phyloP scores from a whole-genome alignment of 495 filamentous ascomycete genomes.

The Diplogelasinospora grovesii region DNA sequence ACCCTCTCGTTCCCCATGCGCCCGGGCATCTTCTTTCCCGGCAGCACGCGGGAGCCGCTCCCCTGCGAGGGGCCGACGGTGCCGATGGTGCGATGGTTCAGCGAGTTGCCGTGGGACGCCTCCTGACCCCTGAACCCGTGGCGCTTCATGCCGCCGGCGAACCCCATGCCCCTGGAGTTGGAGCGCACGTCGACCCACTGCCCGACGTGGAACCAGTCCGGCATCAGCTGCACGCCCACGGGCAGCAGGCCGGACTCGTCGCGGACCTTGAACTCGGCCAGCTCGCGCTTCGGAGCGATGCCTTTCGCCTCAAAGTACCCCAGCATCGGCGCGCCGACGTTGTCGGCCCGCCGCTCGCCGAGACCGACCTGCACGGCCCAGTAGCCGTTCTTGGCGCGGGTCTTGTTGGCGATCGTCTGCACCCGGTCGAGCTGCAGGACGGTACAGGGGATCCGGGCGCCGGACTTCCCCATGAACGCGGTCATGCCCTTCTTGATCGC shows the following conservation, averaged over 20 bases:
- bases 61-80: slow-evolving; percentile 82
- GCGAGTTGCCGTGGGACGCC: slow-evolving; percentile 88
- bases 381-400: slow-evolving; percentile 72
- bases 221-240: slow-evolving; percentile 65
- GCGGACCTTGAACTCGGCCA: slow-evolving; percentile 84
- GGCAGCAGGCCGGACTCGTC: slow-evolving; percentile 63
- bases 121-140: slow-evolving; percentile 83
- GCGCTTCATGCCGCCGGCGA: slow-evolving; percentile 95
- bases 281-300: slow-evolving; percentile 70
- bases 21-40: slow-evolving; percentile 96
- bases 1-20: slow-evolving; percentile 83
- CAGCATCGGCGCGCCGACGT: slow-evolving; percentile 70
- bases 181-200: slow-evolving; percentile 83
- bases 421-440: slow-evolving; percentile 91
- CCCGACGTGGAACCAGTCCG: slow-evolving; percentile 83
- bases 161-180: slow-evolving; percentile 77
- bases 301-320: slow-evolving; percentile 77
- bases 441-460: slow-evolving; percentile 75
- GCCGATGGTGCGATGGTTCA: slow-evolving; percentile 85
- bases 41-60: slow-evolving; percentile 81
- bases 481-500: slow-evolving; percentile 94
- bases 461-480: slow-evolving; percentile 73
- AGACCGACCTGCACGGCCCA: slow-evolving; percentile 84
- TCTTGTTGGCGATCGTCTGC: slow-evolving; percentile 82
- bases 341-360: slow-evolving; percentile 67